Conservation (phyloP, 148 eudicot species). For the Pouteria glomerata region DNA sequence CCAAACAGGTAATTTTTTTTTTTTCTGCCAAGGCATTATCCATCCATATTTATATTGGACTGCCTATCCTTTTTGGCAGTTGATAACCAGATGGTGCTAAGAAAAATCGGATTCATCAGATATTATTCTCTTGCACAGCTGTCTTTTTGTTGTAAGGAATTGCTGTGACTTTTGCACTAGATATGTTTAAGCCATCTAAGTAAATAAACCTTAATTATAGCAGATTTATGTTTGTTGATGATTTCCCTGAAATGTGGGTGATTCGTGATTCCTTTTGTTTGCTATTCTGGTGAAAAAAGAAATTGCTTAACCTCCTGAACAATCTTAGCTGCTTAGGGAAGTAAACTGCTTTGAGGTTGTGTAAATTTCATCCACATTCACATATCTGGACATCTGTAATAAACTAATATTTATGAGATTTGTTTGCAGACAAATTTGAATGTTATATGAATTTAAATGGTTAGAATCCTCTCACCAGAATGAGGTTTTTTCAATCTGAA, state of each 20-base stretch:
- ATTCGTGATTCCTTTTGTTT: neutral
- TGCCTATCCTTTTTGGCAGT: neutral
- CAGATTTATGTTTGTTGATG: neutral
- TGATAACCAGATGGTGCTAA: neutral
- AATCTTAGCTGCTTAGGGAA: neutral
- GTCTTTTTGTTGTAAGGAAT: neutral
- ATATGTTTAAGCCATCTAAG: neutral
- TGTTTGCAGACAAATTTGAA: too few relatives aligned
- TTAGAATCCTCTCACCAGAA: slow-evolving; percentile 1
- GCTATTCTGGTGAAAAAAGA: neutral
- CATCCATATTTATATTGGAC: neutral
- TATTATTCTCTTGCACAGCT: neutral
- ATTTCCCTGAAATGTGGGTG: neutral
- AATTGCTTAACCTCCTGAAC: slow-evolving; percentile 5
- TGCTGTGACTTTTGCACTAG: neutral
- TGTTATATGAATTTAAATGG: neutral
- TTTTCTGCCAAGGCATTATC: too few relatives aligned
- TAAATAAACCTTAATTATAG: neutral
- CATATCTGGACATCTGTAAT: neutral
- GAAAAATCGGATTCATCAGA: neutral
- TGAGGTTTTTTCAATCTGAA: neutral
- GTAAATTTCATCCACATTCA: neutral
- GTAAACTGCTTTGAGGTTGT: neutral
- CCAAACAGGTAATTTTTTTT: neutral
- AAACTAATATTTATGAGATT: neutral